Percentiles rank a stretch among this genome's conserved stretches.
Evolutionary conservation across 768 basidiomycete species (phyloP).

Genomic region (Leccinum arenicola): DNA sequence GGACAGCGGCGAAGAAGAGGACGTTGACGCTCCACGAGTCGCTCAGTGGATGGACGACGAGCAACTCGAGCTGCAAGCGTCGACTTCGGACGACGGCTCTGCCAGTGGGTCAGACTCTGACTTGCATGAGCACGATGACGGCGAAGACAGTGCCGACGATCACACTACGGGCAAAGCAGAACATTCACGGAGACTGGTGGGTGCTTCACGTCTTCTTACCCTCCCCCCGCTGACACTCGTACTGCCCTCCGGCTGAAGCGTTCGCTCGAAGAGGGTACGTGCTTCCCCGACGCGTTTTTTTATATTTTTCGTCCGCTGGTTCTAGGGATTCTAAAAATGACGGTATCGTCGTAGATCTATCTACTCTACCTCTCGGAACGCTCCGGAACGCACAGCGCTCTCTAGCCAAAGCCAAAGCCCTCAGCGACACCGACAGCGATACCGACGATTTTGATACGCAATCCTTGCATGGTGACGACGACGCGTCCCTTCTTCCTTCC

Average conservation of each 20-base stretch:
- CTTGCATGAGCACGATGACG: constrained; percentile 13
- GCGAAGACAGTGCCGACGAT: background rate
- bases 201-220: background rate
- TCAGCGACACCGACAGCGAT: constrained; percentile 31
- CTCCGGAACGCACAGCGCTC: constrained; percentile 62
- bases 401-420: constrained; percentile 41
- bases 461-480: constrained; percentile 13
- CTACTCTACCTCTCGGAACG: constrained; percentile 59
- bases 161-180: background rate
- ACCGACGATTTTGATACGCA: background rate
- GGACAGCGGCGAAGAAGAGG: background rate
- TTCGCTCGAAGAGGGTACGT: constrained; percentile 29
- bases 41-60: constrained; percentile 60
- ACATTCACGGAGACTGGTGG: constrained; percentile 19
- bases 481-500: constrained; percentile 3
- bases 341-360: constrained; percentile 43
- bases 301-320: background rate
- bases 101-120: constrained; percentile 13
- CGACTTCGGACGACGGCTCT: constrained; percentile 1
- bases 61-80: constrained; percentile 29
- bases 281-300: background rate
- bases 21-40: constrained; percentile 50
- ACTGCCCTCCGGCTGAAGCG: constrained; percentile 12
- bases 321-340: background rate
- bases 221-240: background rate